These are phyloP conservation scores for Parastagonospora nodorum DNA, from an alignment of 2,329 filamentous ascomycete genomes.

Conservation along the genomic window DNA sequence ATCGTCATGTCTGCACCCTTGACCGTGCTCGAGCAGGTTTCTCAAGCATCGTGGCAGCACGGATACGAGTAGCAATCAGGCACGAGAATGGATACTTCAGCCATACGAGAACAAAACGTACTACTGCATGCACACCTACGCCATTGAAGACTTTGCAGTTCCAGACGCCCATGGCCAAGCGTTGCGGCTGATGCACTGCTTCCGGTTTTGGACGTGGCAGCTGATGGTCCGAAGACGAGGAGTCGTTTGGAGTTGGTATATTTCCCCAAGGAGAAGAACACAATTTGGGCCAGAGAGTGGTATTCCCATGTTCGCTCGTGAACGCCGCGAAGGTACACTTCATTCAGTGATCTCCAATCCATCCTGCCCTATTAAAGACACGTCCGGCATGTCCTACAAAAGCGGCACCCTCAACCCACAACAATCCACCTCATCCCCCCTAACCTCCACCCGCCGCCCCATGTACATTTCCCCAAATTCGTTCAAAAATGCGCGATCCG, in stretches of 20 bases:
- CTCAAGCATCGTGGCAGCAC: not conserved
- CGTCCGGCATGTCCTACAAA: slow-evolving; percentile 16
- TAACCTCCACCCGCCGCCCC: slow-evolving; percentile 64
- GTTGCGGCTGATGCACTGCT: not conserved
- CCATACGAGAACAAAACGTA: not conserved
- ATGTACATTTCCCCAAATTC: slow-evolving; percentile 70
- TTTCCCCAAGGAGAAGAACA: no score
- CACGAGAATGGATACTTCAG: not conserved
- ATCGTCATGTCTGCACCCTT: not conserved
- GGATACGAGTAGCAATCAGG: slow-evolving; percentile 2
- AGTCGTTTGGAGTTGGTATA: no score
- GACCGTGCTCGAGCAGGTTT: not conserved
- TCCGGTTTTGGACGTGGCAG: no score
- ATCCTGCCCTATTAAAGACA: no score
- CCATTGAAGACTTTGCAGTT: not conserved
- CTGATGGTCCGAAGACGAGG: no score
- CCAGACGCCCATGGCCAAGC: not conserved
- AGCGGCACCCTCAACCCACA: slow-evolving; percentile 68
- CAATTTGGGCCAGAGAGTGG: no score
- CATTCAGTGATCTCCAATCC: no score
- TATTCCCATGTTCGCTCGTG: no score
- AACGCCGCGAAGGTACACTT: no score
- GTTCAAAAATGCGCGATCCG: slow-evolving; percentile 70
- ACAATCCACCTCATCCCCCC: slow-evolving; percentile 73
- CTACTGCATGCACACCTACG: slow-evolving; percentile 1